A percentile compares a stretch with the other conserved stretches of the same genome.
These are phyloP conservation scores for Pestalotiopsis sp. DNA, from an alignment of 2,329 filamentous ascomycete species.

Conservation along the genomic window DNA sequence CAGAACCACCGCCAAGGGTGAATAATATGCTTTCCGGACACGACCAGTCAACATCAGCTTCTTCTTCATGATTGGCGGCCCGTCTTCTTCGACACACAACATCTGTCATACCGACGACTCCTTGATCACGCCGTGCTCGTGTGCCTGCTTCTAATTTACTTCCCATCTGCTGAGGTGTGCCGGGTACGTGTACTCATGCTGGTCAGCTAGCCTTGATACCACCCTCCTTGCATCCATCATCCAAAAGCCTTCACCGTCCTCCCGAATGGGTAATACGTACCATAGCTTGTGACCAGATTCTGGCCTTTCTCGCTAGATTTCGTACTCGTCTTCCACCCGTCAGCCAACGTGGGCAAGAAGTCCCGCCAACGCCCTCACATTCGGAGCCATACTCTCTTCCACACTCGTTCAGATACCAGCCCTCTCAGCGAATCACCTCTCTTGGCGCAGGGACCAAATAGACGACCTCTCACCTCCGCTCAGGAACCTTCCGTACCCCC, in stretches of 20 bases:
- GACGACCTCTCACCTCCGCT: neutral
- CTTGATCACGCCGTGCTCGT: neutral
- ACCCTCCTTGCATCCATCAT: neutral
- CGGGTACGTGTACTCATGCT: conserved; percentile 3
- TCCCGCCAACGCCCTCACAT: neutral
- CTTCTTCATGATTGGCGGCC: neutral
- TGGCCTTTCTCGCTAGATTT: neutral
- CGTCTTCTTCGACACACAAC: neutral
- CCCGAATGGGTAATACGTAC: neutral
- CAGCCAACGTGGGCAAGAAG: neutral
- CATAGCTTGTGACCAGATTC: neutral
- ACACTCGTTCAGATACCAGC: neutral
- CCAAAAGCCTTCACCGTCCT: neutral
- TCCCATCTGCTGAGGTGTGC: neutral
- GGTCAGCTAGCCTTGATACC: neutral
- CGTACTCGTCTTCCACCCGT: neutral
- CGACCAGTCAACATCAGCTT: neutral
- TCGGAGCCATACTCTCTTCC: neutral
- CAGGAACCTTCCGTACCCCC: neutral
- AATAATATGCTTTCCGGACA: neutral
- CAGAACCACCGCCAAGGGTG: neutral
- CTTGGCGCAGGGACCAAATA: neutral
- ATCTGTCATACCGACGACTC: neutral
- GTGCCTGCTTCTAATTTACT: neutral
- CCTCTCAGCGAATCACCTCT: neutral